Base-by-base conservation (phyloP, 2,329 filamentous ascomycete species). In the Trichoderma hamatum region DNA sequence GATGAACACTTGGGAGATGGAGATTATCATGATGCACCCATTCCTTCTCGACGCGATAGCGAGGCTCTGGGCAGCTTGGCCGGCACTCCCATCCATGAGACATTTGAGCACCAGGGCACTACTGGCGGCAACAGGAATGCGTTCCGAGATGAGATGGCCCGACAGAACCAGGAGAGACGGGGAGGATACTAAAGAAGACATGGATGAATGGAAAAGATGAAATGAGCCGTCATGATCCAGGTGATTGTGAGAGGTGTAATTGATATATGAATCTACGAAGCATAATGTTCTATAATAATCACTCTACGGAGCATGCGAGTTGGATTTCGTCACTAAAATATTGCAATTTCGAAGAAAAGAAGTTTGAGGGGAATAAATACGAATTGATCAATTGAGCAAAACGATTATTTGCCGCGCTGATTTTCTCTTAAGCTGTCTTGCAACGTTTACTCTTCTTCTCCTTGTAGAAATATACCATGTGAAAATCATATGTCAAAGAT, bases 101-200 rank as follows among this genome's bases (percentile, higher is more conserved):
- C 76, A 5, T 83, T 82, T 59, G 78, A 81, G 74, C 76, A 81
- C 21, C 79, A 81, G 68, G 73, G 76, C 49, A 76, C 73, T 19
- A 74, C 74, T 14, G 77, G 78, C 24, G 74, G 67, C 14, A 60
- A 74, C 9, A 72, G 75, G 34, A 86, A 86, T 64, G 75, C 78
- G 6, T 86, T 86, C 75, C 78, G 84, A 1, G 84, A 86, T 5
- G 85, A 87, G 78, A 69, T 86, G 72, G 77, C 74, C 70, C 80
- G 85, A 72, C 84, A 86, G 76, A 75, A 84, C 13, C 72, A 77
- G 43, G 80, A 82, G 74, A 80, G 82, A 61, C 71, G 54, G n/a
- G 32, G 51, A 21, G 52, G 65, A 14, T 43, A 21, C 30, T 63
- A 43, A 49, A n/a, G 11, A 5, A 24, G n/a, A 13, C 11, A 30